These are phyloP conservation scores for Mycena leptocephala DNA, from an alignment of 768 basidiomycete genomes.

Conservation along the genomic window DNA sequence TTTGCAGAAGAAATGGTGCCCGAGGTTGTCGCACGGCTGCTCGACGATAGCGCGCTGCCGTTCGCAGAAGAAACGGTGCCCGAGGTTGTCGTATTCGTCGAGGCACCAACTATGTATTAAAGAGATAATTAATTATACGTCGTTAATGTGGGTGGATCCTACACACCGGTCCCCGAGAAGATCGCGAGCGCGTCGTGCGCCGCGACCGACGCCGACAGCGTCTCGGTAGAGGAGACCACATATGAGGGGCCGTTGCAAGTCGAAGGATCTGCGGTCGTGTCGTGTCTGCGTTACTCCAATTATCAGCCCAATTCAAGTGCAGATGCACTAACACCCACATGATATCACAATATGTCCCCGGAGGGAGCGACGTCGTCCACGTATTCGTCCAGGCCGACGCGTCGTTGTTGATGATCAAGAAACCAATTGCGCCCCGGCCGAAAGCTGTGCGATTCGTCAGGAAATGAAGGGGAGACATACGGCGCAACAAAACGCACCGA, in stretches of 20 bases:
- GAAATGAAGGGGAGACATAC: background rate
- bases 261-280: constrained; percentile 4
- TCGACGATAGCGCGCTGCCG: background rate
- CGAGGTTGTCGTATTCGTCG: background rate
- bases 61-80: background rate
- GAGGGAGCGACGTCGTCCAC: constrained; percentile 28
- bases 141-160: background rate
- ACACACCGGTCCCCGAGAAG: constrained; percentile 9
- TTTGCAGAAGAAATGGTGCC: background rate
- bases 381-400: constrained; percentile 7
- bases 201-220: constrained; percentile 37
- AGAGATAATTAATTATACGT: background rate
- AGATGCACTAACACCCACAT: constrained; percentile 11
- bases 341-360: constrained; percentile 38
- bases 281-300: constrained; percentile 15
- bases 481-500: constrained; percentile 26
- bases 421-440: constrained; percentile 28
- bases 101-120: too few species aligned
- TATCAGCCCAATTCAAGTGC: background rate
- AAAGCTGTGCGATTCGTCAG: constrained; percentile 3
- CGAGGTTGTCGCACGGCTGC: background rate
- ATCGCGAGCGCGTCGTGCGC: constrained; percentile 37
- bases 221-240: constrained; percentile 25
- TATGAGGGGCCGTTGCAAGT: constrained; percentile 30
- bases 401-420: constrained; percentile 33